These are phyloP conservation scores for Pisolithus sp. DNA, from an alignment of 768 basidiomycete species.

Conservation along the genomic window DNA sequence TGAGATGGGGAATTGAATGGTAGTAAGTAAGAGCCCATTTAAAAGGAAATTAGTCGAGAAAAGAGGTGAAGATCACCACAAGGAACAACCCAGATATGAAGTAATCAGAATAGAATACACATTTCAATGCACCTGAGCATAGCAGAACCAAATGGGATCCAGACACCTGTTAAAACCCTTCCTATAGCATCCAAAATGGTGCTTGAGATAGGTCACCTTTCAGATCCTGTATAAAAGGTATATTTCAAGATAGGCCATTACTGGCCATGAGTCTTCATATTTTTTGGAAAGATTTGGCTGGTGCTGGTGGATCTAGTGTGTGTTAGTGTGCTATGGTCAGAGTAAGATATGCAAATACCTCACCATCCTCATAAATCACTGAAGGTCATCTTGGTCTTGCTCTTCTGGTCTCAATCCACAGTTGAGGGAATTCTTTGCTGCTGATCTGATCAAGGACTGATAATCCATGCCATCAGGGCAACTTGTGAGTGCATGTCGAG, in stretches of 20 bases:
- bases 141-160: conserved; percentile 11
- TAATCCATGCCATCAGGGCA: not conserved
- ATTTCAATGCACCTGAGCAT: conserved; percentile 1
- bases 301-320: not conserved
- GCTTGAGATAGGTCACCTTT: too few relatives aligned
- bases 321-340: not conserved
- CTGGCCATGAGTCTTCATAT: conserved; percentile 13
- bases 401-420: conserved; percentile 4
- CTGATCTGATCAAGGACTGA: conserved; percentile 3
- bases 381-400: conserved; percentile 4
- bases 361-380: conserved; percentile 12
- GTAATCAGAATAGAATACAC: not conserved
- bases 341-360: not conserved
- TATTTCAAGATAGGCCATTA: conserved; percentile 3
- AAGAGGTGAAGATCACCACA: too few relatives aligned
- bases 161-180: not conserved
- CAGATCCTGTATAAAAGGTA: conserved; percentile 10
- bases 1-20: too few relatives aligned
- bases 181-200: too few relatives aligned
- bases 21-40: too few relatives aligned
- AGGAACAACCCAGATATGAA: conserved; percentile 1
- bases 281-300: conserved; percentile 7
- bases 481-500: not conserved
- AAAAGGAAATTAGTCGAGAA: too few relatives aligned
- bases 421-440: not conserved